Base-by-base conservation (phyloP, 768 basidiomycete genomes). In the Grammothele lineata region DNA sequence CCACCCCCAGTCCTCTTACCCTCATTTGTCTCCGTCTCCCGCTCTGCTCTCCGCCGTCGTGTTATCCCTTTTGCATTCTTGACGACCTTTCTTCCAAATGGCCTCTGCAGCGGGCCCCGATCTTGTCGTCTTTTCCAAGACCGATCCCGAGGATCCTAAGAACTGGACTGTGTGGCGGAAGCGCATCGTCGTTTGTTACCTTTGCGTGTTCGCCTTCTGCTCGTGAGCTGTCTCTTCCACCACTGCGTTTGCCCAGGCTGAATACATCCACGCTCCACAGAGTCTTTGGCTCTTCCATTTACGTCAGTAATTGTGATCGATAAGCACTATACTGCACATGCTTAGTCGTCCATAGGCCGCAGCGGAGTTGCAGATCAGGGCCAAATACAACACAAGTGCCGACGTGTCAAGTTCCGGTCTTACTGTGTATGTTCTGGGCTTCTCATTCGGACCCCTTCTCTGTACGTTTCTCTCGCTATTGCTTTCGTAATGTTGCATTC, bases 351-450 rank as follows among this genome's bases (percentile, higher is more conserved):
- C 25, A n/a, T 17, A 60, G 59, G 57, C 59, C 19, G 50, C 59
- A 5, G 53, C 50, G 24, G 48, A 60, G 27, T 17, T 21, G 30
- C 49, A 56, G 22, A 51, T 60, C 15, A 49, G 48, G 19, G 17
- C 47, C 37, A 27, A 26, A 37, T 60, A 48, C 43, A 38, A 41
- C 27, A 52, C 58, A 15, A 51, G 30, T 17, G 40, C 49, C 14
- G 50, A 54, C n/a, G 45, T 52, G 11, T 43, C 54, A 23, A 60
- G 54, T 26, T 35, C 48, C 11, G 59, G 59, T 2, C 45, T 60
- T 1, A 60, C 51, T n/a, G 27, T 60, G 19, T 58, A 60, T 34
- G 52, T 60, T 3, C 39, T 60, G 4, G 59, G 59, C 7, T 58
- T 60, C 27, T 52, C 45, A 18, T 30, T 54, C 14, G 57, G 50